Percentiles rank a stretch among this genome's conserved stretches.
Evolutionary conservation across 495 filamentous ascomycete genomes (phyloP).

Genomic region (Penicillium cinerascens): DNA sequence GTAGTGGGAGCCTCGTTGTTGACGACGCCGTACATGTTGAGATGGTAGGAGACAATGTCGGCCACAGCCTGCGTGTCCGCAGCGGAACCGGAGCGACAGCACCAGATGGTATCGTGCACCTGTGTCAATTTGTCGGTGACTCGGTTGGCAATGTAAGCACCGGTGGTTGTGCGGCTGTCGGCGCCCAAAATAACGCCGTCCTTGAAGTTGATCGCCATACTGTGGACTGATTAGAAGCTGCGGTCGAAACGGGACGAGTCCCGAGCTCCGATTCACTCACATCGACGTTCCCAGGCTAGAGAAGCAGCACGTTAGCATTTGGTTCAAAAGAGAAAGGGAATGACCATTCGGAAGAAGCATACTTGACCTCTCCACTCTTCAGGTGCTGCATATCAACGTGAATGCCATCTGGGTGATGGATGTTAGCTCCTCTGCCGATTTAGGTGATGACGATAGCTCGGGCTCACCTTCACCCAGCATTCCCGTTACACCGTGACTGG

Average conservation of each 20-base stretch:
- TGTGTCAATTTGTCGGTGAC: conserved; percentile 99
- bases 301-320: conserved; percentile 29
- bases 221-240: conserved; percentile 22
- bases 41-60: conserved; percentile 94
- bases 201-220: conserved; percentile 87
- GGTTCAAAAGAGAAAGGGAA: not conserved
- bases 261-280: conserved; percentile 53
- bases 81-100: conserved; percentile 93
- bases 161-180: conserved; percentile 97
- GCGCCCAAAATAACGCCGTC: conserved; percentile 95
- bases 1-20: conserved; percentile 89
- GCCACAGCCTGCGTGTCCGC: conserved; percentile 97
- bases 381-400: conserved; percentile 96
- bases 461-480: conserved; percentile 67
- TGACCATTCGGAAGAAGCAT: conserved; percentile 32
- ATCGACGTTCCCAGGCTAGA: conserved; percentile 91
- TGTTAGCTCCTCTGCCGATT: conserved; percentile 22
- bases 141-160: conserved; percentile 97
- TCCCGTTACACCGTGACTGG: conserved; percentile 55
- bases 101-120: conserved; percentile 99
- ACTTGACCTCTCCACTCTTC: conserved; percentile 92
- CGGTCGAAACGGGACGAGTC: conserved; percentile 6
- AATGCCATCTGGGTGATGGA: conserved; percentile 75
- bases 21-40: conserved; percentile 84
- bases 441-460: conserved; percentile 20